Percentiles rank a stretch among this genome's conserved stretches.
Conservation (phyloP, 2,329 filamentous ascomycete species). For the Incumbomyces lentus region DNA sequence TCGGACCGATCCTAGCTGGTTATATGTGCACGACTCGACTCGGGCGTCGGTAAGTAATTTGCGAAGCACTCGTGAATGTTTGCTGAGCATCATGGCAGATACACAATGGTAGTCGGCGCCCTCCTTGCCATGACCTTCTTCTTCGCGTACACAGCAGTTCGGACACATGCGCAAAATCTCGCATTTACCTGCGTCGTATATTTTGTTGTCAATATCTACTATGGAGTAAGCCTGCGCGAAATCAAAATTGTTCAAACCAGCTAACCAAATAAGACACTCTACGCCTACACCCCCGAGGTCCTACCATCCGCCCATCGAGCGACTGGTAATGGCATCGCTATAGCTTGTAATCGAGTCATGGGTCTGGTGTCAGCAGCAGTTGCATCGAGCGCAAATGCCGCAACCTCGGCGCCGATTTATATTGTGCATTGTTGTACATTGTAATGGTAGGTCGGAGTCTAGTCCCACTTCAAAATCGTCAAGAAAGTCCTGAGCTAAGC, state of each 20-base stretch:
- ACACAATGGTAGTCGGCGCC: constrained; percentile 56
- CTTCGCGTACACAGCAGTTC: constrained; percentile 62
- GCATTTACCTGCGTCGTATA: constrained; percentile 59
- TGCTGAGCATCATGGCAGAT: constrained; percentile 47
- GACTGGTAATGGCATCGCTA: constrained; percentile 64
- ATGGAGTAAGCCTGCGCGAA: constrained; percentile 61
- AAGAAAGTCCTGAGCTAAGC: too few species aligned
- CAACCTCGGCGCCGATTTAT: constrained; percentile 28
- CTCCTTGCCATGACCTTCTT: constrained; percentile 61
- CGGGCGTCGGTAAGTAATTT: constrained; percentile 35
- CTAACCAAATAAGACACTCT: too few species aligned
- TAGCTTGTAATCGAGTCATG: constrained; percentile 63
- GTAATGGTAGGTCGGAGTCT: too few species aligned
- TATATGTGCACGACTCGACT: constrained; percentile 57
- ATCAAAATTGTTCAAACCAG: constrained; percentile 65
- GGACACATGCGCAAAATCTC: constrained; percentile 51
- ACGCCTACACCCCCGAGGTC: constrained; percentile 67
- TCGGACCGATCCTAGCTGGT: constrained; percentile 62
- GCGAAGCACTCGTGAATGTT: too few species aligned
- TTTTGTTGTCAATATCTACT: constrained; percentile 57
- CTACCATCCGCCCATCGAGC: constrained; percentile 55
- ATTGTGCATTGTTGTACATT: too few species aligned
- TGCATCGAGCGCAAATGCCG: constrained; percentile 20
- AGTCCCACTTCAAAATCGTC: too few species aligned
- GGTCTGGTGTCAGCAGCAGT: constrained; percentile 59